These are phyloP conservation scores for Senna tora DNA, from an alignment of 306 rosid genomes.

Conservation along the genomic window DNA sequence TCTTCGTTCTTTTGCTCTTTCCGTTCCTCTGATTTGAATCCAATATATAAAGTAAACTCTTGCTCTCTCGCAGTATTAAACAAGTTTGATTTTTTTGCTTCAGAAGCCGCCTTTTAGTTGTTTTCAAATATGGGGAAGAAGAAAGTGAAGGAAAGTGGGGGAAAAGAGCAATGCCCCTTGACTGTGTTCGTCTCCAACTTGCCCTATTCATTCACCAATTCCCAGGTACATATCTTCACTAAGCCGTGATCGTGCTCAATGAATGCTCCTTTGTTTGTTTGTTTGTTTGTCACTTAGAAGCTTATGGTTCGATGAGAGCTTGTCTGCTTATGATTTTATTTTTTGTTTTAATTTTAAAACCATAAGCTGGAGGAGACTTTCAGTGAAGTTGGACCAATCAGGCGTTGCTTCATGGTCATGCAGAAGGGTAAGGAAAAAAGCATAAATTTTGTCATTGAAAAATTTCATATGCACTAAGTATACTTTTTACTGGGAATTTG, in stretches of 20 bases:
- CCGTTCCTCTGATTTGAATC: neutral
- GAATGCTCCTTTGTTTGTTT: neutral
- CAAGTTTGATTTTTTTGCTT: neutral
- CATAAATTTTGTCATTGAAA: neutral
- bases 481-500: neutral
- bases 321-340: neutral
- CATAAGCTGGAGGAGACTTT: slow-evolving; percentile 83
- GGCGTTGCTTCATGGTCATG: slow-evolving; percentile 89
- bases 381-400: slow-evolving; percentile 84
- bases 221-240: slow-evolving; percentile 53
- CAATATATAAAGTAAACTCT: neutral
- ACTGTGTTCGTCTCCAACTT: slow-evolving; percentile 77
- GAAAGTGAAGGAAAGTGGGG: slow-evolving; percentile 54
- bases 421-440: slow-evolving; percentile 60
- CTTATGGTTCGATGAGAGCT: neutral
- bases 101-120: neutral
- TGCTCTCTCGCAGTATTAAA: no score
- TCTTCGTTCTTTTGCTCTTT: neutral
- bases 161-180: slow-evolving; percentile 49
- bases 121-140: slow-evolving; percentile 65
- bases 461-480: no score
- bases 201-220: slow-evolving; percentile 74
- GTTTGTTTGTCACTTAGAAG: neutral
- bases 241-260: neutral
- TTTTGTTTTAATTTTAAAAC: slow-evolving; percentile 1